Base-by-base conservation (phyloP, 352 stramenopile genomes). In the Blastocystis sp. region DNA sequence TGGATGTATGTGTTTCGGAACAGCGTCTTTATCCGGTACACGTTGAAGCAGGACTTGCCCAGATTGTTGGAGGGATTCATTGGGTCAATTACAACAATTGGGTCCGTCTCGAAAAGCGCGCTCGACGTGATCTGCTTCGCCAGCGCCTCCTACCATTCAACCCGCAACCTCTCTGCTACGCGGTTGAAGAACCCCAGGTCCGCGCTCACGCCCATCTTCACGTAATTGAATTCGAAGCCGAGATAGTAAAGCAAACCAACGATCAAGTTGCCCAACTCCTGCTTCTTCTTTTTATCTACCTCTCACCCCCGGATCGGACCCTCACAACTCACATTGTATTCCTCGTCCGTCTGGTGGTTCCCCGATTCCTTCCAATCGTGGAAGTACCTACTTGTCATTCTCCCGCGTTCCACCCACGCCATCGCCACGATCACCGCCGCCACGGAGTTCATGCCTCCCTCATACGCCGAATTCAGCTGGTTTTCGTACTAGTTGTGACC, bases 171-270 rank as follows among this genome's bases (percentile, higher is more conserved):
- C 54, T 52, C 28, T 69, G 21, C 4, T 59, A 84, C 74, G 7
- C 74, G 45, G 48, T 57, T 84, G 60, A 84, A 84, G 28, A 84
- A 84, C 19, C 74, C 74, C 28, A 45, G 24, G 45, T 84, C 74
- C n/a, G 74, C 74, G 60, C 74, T 84, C 6, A 59, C 74, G 14
- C 74, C 74, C 0, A 54, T 84, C 10, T 38, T 84, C 4, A 84
- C 60, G n/a, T 84, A 84, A 52, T 84, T 84, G 57, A 84, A 84
- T 45, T 69, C 74, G 48, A 84, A 84, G 19, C 74, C 74, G 6
- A 84, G 24, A 57, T 68, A 84, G 40, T 84, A 84, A 28, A 84
- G 34, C 14, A 84, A 42, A 3, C 28, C 21, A 6, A 84, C 57
- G 21, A 84, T 84, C 60, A 84, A 70, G 52, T 38, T 63, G 9